Percentiles rank a stretch among this genome's conserved stretches.
phyloP scores from a whole-genome alignment of 2,329 filamentous ascomycete species.

The Fusarium palustre region DNA sequence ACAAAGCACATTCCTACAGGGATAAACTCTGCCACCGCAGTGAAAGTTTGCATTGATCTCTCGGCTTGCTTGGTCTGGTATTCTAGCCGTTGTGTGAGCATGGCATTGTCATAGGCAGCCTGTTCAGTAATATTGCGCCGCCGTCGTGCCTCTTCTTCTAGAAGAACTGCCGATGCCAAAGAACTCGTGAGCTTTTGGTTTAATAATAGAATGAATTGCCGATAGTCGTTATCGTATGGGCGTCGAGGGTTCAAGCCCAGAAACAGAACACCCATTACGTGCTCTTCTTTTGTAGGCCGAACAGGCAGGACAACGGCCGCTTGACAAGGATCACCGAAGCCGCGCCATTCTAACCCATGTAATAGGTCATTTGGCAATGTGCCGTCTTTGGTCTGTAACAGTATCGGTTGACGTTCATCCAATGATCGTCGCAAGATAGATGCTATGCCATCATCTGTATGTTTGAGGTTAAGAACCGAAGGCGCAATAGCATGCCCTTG shows the following conservation, averaged over 20 bases:
- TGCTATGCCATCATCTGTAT: conserved; percentile 54
- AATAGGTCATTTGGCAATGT: conserved; percentile 70
- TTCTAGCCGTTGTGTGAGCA: conserved; percentile 73
- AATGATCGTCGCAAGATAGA: conserved; percentile 56
- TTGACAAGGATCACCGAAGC: conserved; percentile 73
- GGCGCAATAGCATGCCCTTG: conserved; percentile 58
- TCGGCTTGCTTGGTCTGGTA: conserved; percentile 63
- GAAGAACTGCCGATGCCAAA: conserved; percentile 75
- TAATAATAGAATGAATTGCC: conserved; percentile 70
- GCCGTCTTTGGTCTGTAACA: conserved; percentile 59
- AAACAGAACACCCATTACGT: conserved; percentile 74
- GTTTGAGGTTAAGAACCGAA: conserved; percentile 51
- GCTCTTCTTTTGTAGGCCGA: conserved; percentile 73
- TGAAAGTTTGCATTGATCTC: conserved; percentile 73
- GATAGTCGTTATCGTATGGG: conserved; percentile 80
- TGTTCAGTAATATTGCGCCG: conserved; percentile 62
- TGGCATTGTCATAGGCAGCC: conserved; percentile 74
- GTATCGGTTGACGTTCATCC: conserved; percentile 52
- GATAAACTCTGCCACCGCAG: conserved; percentile 77
- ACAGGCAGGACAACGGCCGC: conserved; percentile 77
- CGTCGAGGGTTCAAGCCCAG: conserved; percentile 77
- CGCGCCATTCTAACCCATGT: conserved; percentile 69
- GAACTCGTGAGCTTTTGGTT: conserved; percentile 72
- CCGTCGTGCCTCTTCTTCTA: conserved; percentile 76
- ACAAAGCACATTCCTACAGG: conserved; percentile 81